phyloP scores from a whole-genome alignment of 352 stramenopile species.

The Globisporangium abappressorium region DNA sequence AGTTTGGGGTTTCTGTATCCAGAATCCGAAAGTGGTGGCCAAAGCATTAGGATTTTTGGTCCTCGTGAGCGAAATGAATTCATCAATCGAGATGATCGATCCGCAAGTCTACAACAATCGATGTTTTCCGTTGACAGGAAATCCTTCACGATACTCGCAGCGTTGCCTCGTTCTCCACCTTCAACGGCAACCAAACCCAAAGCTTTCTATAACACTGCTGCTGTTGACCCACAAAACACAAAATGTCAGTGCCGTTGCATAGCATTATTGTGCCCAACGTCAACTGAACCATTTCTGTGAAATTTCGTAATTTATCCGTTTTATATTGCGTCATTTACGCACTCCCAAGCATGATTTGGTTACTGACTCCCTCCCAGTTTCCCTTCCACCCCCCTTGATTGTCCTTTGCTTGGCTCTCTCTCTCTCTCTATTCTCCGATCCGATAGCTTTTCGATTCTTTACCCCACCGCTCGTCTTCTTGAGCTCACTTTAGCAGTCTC shows the following conservation, averaged over 20 bases:
- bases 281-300: background rate
- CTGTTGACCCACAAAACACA: no score
- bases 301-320: background rate
- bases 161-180: no score
- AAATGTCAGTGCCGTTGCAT: background rate
- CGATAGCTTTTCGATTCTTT: background rate
- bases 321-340: background rate
- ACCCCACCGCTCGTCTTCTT: background rate
- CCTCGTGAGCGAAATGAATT: background rate
- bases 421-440: background rate
- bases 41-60: background rate
- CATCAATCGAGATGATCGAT: no score
- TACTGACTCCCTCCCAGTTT: background rate
- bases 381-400: background rate
- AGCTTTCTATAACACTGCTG: no score
- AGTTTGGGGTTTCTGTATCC: background rate
- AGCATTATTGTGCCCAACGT: background rate
- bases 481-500: background rate
- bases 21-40: background rate
- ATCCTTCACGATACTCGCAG: no score
- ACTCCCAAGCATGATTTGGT: background rate
- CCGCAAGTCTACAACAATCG: no score
- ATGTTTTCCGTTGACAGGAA: no score
- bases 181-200: no score
- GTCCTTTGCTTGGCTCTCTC: background rate